Base-by-base conservation (phyloP, 2,329 filamentous ascomycete species). In the Delphinella strobiligena region DNA sequence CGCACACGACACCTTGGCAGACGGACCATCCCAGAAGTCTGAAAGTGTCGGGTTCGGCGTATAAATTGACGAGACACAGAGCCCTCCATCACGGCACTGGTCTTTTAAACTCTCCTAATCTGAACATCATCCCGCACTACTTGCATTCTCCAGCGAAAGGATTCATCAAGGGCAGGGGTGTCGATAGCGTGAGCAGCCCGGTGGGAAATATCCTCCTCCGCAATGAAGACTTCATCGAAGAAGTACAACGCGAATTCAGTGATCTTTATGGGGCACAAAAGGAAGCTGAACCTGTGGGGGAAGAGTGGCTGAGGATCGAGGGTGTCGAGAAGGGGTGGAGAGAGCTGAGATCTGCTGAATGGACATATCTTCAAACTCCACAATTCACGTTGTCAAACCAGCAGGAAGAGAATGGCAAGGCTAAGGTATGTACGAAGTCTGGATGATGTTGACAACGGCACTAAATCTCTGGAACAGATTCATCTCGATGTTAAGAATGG, bases 81-180 rank as follows among this genome's bases (percentile, higher is more conserved):
- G 81, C 87, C 5, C 68, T 98, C 42, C 91, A 98, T 60, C 91
- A 98, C 60, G 91, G 88, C 5, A 98, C 91, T 0, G 91, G 87
- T 52, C 68, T 98, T 32, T 67, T 96, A 2, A 68, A 72, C 24
- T 88, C 84, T 39, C 80, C 81, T 2, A 83, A 93, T 54, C 65
- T 96, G 31, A 58, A 64, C 19, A 62, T 68, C 31, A 82, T 96
- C 19, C 75, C 78, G 1, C 61, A 70, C 2, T 76, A 89, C 52
- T 61, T 98, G 47, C 72, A 75, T 16, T 87, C 85, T n/a, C 85
- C 87, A 0, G 84, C 82, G 0, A 80, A 78, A 49, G 69, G 71
- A 0, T 88, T 75, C 54, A 80, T 96, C 53, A 76, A 76, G 45
- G 84, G 85, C 0, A 79, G 82, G 44, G 91, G 91, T 0, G 88